phyloP scores from a whole-genome alignment of 495 filamentous ascomycete species.

The Xeromyces bisporus region DNA sequence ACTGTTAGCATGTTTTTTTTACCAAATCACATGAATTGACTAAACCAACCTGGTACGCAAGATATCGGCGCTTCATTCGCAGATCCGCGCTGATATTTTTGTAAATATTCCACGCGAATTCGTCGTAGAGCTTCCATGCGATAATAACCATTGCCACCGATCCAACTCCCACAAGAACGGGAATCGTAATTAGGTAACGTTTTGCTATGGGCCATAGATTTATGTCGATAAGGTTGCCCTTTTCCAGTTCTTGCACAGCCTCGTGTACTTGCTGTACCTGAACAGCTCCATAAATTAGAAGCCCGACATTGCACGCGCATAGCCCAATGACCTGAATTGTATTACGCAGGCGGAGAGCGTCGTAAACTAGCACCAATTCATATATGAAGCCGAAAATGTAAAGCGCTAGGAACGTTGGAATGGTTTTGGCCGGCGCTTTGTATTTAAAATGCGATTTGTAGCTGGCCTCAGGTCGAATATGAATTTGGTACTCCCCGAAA shows the following conservation, averaged over 20 bases:
- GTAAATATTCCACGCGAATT: conserved; percentile 98
- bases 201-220: conserved; percentile 47
- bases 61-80: conserved; percentile 87
- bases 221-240: conserved; percentile 15
- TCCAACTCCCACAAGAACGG: conserved; percentile 61
- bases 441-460: conserved; percentile 23
- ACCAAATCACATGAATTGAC: not conserved
- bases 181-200: conserved; percentile 72
- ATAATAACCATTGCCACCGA: conserved; percentile 56
- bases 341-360: conserved; percentile 87
- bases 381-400: conserved; percentile 96
- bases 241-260: conserved; percentile 38
- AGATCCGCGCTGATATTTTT: conserved; percentile 98
- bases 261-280: conserved; percentile 76
- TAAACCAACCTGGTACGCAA: conserved; percentile 74
- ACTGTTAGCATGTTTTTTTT: conserved; percentile 11
- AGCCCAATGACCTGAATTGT: conserved; percentile 97
- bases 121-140: conserved; percentile 90
- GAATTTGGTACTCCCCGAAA: conserved; percentile 43
- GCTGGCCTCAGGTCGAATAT: conserved; percentile 34
- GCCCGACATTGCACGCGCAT: conserved; percentile 76
- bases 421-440: conserved; percentile 40
- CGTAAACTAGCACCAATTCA: conserved; percentile 72
- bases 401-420: conserved; percentile 82
- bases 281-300: conserved; percentile 81